Conservation (phyloP, 768 basidiomycete genomes). For the Termitomyces sp. region DNA sequence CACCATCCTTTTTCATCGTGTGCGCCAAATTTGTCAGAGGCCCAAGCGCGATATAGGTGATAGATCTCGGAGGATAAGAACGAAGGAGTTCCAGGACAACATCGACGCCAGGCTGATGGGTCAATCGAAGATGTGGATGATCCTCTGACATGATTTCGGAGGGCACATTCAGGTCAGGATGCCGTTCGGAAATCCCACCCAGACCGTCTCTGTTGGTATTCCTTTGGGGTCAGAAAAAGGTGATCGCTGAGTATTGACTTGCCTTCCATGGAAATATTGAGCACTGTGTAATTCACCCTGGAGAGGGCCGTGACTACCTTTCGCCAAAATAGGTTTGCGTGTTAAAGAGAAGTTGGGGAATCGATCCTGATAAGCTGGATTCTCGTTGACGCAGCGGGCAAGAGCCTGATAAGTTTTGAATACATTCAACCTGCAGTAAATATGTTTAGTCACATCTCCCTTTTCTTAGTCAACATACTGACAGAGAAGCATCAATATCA, state of each 20-base stretch:
- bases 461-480: constrained; percentile 25
- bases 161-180: constrained; percentile 58
- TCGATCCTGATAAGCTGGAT: constrained; percentile 51
- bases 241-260: constrained; percentile 15
- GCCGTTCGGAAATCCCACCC: constrained; percentile 54
- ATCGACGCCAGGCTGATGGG: constrained; percentile 47
- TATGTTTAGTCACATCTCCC: neutral
- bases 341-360: constrained; percentile 61
- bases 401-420: constrained; percentile 74
- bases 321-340: constrained; percentile 59
- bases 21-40: constrained; percentile 80
- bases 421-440: constrained; percentile 57
- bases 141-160: constrained; percentile 20
- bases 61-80: constrained; percentile 44
- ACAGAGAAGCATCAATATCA: constrained; percentile 61
- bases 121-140: constrained; percentile 46
- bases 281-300: constrained; percentile 73
- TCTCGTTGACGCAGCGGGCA: constrained; percentile 49
- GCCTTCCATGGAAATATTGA: constrained; percentile 85
- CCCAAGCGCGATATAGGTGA: constrained; percentile 75
- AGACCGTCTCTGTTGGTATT: constrained; percentile 60
- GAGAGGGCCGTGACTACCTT: constrained; percentile 66
- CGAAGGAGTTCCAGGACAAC: constrained; percentile 56
- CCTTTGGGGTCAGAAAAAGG: neutral
- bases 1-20: constrained; percentile 54